Base-by-base conservation (phyloP, 1,284 basidiomycete species). In the Pisolithus thermaeus region DNA sequence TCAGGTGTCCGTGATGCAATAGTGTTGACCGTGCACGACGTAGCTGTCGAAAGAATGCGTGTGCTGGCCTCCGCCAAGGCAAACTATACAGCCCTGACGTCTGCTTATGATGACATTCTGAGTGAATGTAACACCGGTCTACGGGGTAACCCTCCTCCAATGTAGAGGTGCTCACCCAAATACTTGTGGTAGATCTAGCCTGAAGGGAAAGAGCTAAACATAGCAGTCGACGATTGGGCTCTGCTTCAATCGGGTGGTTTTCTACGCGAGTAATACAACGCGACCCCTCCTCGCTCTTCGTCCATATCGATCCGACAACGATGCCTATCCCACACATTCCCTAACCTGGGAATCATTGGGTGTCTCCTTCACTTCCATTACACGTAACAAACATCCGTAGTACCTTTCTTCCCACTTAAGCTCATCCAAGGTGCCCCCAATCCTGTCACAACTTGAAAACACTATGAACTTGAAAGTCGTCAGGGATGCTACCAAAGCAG, bases 271-370 rank as follows among this genome's bases (percentile, higher is more conserved):
- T 18, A 30, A 43, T 16, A 43, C 27, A 7, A 43, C 42, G 28
- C 12, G 6, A 27, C 11, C 25, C 41, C 16, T 43, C 42, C 27
- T 6, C 6, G 6, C 23, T 7, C 36, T 40, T 45, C 14, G 38
- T 23, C 52, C 43, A n/a, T 22, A 51, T 43, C 3, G n/a, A 36
- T 20, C 52, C 52, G 35, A 53, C 28, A 11, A 40, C 38, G 11
- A 52, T 28, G 2, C 50, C 52, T 7, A 53, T 20, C 1, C 52
- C 52, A 25, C 52, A n/a, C n/a, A n/a, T n/a, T n/a, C n/a, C n/a
- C n/a, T n/a, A n/a, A n/a, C n/a, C n/a, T 20, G 12, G n/a, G 7
- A 18, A 14, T 38, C 44, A 32, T 18, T 18, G 20, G 8, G 18
- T 36, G 36, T 22, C 44, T 39, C 20, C 23, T 36, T 20, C 12